Evolutionary conservation across 2,329 filamentous ascomycete species (phyloP), one percentile per base, ranked within the genome.

Genomic region (Epichloe hybrida): DNA sequence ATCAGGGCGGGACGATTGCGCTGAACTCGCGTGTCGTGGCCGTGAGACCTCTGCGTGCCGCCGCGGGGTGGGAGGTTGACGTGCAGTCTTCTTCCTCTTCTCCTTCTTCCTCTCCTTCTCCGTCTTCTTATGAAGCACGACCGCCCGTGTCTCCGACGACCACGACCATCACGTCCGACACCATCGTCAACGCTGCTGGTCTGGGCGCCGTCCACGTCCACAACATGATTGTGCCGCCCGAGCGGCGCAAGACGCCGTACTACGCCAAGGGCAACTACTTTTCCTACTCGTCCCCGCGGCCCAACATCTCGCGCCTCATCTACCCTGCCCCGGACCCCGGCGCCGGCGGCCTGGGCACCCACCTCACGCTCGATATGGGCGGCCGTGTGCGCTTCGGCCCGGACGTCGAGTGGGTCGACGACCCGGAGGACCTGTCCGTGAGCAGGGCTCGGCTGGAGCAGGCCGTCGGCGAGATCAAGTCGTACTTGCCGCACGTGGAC

Each of bases 251-350:
- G 39, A 76, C 67, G 23, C 77, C 88, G 5, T 86, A 79, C 72
- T 97, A 85, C 68, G 91, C 91, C 53, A 98, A 98, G 71, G 93
- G 93, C 1, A 91, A 88, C 54, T 98, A 98, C 71, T 97, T 94
- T 70, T 86, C 84, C 34, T 97, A 96, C 70, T 8, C 23, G 23
- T 68, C 80, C 1, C 79, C 82, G 0, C 62, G 62, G 1, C 90
- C 88, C 0, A 64, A 60, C 34, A 80, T 90, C 11, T 72, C 69
- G 2, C 87, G 85, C 0, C 79, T 98, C 21, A 74, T 98, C 48
- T 98, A 97, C 62, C 93, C 93, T 0, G 89, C 86, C 0, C 89
- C 91, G 0, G 74, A 86, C 8, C 85, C 89, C 0, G 90, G 90
- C 2, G 79, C 83, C 21, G 90, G 81, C 48, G 91, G 93, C 0